phyloP scores from a whole-genome alignment of 805 yeast species.

The Candida koratica region DNA sequence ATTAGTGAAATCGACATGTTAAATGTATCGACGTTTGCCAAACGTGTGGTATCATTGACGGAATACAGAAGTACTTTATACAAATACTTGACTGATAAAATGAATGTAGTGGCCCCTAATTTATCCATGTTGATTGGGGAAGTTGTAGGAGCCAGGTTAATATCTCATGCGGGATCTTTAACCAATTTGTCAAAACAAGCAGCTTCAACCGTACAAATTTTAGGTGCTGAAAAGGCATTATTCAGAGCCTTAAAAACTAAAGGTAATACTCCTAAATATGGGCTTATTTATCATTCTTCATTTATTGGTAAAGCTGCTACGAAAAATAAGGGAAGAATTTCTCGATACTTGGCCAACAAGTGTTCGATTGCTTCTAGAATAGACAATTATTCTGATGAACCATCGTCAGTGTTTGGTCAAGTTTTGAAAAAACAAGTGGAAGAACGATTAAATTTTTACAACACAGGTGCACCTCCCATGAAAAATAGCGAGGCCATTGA shows the following conservation, averaged over 20 bases:
- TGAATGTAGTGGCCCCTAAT: conserved; percentile 98
- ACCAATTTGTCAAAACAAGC: conserved; percentile 97
- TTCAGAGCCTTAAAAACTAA: conserved; percentile 95
- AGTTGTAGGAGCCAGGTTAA: conserved; percentile 97
- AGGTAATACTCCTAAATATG: conserved; percentile 96
- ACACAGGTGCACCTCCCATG: conserved; percentile 94
- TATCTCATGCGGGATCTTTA: conserved; percentile 97
- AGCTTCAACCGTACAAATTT: conserved; percentile 96
- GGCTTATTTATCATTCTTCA: conserved; percentile 90
- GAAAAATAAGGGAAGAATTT: conserved; percentile 98
- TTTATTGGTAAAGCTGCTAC: conserved; percentile 91
- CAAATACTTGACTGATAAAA: conserved; percentile 87
- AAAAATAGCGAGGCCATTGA: conserved; percentile 92
- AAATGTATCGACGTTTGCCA: conserved; percentile 85
- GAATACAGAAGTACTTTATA: conserved; percentile 84
- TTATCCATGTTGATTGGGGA: conserved; percentile 96
- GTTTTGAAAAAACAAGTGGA: conserved; percentile 95
- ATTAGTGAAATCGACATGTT: conserved; percentile 91
- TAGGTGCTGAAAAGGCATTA: conserved; percentile 96
- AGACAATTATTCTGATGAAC: conserved; percentile 94
- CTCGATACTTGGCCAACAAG: conserved; percentile 97
- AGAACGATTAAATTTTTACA: conserved; percentile 93
- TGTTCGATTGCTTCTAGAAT: conserved; percentile 99
- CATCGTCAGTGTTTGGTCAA: conserved; percentile 83
- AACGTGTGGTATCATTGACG: conserved; percentile 85